phyloP scores from a whole-genome alignment of 352 stramenopile genomes.

The Globisporangium cederbergense region DNA sequence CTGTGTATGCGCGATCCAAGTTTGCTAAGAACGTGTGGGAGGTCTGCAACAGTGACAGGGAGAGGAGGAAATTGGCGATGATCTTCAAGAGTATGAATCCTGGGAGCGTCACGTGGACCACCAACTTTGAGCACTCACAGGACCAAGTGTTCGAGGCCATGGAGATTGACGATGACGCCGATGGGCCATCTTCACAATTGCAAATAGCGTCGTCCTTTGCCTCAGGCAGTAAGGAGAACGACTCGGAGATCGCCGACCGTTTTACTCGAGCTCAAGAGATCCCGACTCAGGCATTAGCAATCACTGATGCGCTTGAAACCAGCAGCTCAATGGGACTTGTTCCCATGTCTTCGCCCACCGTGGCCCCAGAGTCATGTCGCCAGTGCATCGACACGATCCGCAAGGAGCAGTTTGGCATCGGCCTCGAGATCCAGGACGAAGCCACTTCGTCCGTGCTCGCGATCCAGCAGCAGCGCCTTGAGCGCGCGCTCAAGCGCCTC shows the following conservation, averaged over 20 bases:
- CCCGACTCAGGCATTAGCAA: neutral
- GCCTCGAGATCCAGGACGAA: slow-evolving; percentile 55
- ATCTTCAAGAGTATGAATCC: slow-evolving; percentile 16
- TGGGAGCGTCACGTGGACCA: slow-evolving; percentile 1
- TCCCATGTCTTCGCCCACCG: neutral
- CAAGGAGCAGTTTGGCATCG: slow-evolving; percentile 77
- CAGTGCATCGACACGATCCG: slow-evolving; percentile 62
- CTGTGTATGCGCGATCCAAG: slow-evolving; percentile 12
- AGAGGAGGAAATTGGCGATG: slow-evolving; percentile 27
- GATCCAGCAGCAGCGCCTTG: slow-evolving; percentile 76
- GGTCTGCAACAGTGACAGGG: slow-evolving; percentile 27
- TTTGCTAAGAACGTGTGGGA: slow-evolving; percentile 32
- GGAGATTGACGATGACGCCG: neutral
- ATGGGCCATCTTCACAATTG: neutral
- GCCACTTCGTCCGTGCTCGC: slow-evolving; percentile 51
- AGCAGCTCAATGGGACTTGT: neutral
- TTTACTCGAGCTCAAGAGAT: slow-evolving; percentile 9
- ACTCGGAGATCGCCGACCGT: slow-evolving; percentile 10
- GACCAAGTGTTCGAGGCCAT: neutral
- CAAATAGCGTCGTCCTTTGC: neutral
- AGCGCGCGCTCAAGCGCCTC: slow-evolving; percentile 79
- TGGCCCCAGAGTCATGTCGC: slow-evolving; percentile 26
- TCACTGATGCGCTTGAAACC: neutral
- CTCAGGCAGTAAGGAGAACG: neutral
- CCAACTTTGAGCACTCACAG: neutral